phyloP scores from a whole-genome alignment of 306 rosid species.

The Notholithocarpus densiflorus region DNA sequence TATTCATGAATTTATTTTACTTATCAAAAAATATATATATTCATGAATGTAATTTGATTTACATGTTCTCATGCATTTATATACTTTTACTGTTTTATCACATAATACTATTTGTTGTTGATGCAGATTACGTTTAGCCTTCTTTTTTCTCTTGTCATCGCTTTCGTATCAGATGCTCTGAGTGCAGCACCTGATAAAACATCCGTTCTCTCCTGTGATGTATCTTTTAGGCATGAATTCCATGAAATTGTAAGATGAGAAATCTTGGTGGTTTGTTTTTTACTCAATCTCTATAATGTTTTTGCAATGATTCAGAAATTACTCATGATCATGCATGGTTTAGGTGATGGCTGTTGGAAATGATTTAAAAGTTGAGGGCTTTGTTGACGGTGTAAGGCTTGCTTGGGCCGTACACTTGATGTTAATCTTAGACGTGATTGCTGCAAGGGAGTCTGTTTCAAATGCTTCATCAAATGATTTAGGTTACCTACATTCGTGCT shows the following conservation, averaged over 20 bases:
- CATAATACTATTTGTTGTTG: constrained; percentile 18
- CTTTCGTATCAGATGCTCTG: constrained; percentile 82
- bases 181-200: constrained; percentile 84
- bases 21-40: neutral
- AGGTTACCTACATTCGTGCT: constrained; percentile 59
- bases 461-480: constrained; percentile 65
- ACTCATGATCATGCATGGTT: constrained; percentile 22
- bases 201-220: constrained; percentile 66
- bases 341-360: constrained; percentile 79
- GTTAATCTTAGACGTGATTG: constrained; percentile 60
- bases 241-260: constrained; percentile 67
- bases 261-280: constrained; percentile 15
- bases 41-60: neutral
- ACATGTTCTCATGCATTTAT: neutral
- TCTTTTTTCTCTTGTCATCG: constrained; percentile 78
- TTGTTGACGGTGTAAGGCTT: constrained; percentile 69
- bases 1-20: neutral
- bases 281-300: constrained; percentile 15
- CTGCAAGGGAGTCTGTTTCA: constrained; percentile 54
- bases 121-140: constrained; percentile 90
- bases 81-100: constrained; percentile 19
- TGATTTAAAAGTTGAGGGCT: constrained; percentile 74
- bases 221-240: constrained; percentile 75
- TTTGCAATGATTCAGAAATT: constrained; percentile 20
- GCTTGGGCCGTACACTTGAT: constrained; percentile 93